Base-by-base conservation (phyloP, 768 basidiomycete genomes). In the Scleroderma citrinum region DNA sequence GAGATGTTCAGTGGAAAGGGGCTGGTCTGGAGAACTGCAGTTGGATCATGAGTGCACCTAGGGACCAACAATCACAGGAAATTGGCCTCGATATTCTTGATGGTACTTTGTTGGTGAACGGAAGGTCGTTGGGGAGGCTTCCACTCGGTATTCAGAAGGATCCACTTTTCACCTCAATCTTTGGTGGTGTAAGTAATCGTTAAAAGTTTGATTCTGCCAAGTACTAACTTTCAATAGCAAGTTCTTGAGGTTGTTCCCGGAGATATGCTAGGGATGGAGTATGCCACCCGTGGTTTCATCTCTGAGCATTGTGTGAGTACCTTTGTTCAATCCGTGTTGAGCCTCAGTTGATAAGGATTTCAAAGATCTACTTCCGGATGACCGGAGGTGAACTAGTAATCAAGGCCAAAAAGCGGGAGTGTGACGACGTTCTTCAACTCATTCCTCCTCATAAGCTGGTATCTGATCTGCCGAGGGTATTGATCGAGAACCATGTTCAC, bases 91-190 rank as follows among this genome's bases (percentile, higher is more conserved):
- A 80, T 47, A 30, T 78, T 1, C 51, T 77, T 3, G 55, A 64
- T 16, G 76, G 76, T 12, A 43, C 56, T 20, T 58, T 79, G 1
- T 61, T 76, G 16, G 62, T 79, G 10, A 57, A 71, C 11, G 76
- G 76, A 7, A 66, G 66, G 48, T 63, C 69, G 1, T 48, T 72
- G 8, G 69, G 71, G 16, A 66, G 63, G 20, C 64, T 78, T 13
- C 72, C 76, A 0, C 24, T 36, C 7, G 49, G 53, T 0, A 71
- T 77, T 24, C 36, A 57, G 2, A 41, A 21, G 0, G 66, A 76
- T 53, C 26, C 62, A 1, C 55, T 62, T 2, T 77, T 74, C 48
- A 39, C 38, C 13, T 58, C 63, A 7, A 48, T 76, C n/a, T 68
- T 78, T 37, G 62, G 65, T 26, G 34, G 63, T 49, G 74, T 72